Percentiles rank a stretch among this genome's conserved stretches.
Evolutionary conservation across 2,329 filamentous ascomycete genomes (phyloP).

Genomic region (Stagonosporopsis tanaceti): DNA sequence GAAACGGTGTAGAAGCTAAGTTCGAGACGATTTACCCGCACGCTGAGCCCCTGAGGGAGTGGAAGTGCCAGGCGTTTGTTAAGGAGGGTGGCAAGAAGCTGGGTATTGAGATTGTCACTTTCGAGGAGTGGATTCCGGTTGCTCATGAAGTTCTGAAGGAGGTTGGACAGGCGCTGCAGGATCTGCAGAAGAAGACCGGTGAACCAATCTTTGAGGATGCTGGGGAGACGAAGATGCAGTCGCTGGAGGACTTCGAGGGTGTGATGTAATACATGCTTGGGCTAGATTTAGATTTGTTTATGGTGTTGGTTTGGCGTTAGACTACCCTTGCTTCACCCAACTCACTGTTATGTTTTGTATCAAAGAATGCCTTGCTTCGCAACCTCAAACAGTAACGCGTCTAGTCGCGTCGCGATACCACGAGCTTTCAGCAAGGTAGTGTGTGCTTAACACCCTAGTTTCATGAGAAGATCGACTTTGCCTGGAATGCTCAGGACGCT

Average conservation of each 20-base stretch:
- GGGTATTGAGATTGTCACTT: constrained; percentile 67
- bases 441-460: not conserved
- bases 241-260: constrained; percentile 32
- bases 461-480: not conserved
- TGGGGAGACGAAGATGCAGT: constrained; percentile 13
- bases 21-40: constrained; percentile 67
- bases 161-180: constrained; percentile 39
- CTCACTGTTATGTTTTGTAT: not conserved
- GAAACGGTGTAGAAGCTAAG: constrained; percentile 36
- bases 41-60: constrained; percentile 51
- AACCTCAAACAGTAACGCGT: not conserved
- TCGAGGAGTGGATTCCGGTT: constrained; percentile 63
- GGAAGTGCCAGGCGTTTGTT: constrained; percentile 68
- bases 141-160: constrained; percentile 61
- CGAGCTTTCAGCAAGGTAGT: constrained; percentile 7
- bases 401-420: constrained; percentile 10
- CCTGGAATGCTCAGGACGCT: constrained; percentile 4
- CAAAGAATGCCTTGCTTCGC: constrained; percentile 1
- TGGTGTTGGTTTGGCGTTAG: not conserved
- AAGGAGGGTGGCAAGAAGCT: constrained; percentile 58
- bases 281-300: not conserved
- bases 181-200: constrained; percentile 30
- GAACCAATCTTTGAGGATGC: constrained; percentile 31
- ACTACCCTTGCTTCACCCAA: constrained; percentile 8
- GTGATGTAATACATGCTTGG: constrained; percentile 24